Evolutionary conservation across 345 rosid genomes (phyloP).

Genomic region (Salix viminalis): DNA sequence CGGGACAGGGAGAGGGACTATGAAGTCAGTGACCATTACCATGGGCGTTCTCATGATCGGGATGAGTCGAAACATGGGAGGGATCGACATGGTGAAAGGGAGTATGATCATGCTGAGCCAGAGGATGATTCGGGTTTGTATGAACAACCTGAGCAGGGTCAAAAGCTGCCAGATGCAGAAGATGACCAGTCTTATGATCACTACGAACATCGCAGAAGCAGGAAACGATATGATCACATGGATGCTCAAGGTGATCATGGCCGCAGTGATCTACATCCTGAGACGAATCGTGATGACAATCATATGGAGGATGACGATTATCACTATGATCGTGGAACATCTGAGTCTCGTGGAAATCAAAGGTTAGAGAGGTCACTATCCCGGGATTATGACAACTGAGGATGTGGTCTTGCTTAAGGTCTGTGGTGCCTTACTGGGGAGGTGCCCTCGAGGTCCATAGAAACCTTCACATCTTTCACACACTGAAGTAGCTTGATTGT

Average conservation of each 20-base stretch:
- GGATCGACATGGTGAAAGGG: conserved; percentile 53
- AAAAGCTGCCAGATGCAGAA: conserved; percentile 41
- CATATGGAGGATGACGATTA: conserved; percentile 52
- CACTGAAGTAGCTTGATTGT: background rate
- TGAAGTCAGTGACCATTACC: conserved; percentile 34
- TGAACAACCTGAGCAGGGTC: conserved; percentile 53
- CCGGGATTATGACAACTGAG: conserved; percentile 19
- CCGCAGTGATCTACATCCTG: conserved; percentile 62
- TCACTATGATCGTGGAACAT: conserved; percentile 42
- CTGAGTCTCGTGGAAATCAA: conserved; percentile 32
- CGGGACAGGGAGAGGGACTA: conserved; percentile 25
- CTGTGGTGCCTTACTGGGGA: background rate
- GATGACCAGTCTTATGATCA: conserved; percentile 45
- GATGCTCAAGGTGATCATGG: conserved; percentile 46
- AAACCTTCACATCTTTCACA: background rate
- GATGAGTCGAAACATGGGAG: conserved; percentile 64
- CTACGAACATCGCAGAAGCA: conserved; percentile 50
- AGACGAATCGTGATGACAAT: conserved; percentile 47
- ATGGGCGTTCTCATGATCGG: conserved; percentile 56
- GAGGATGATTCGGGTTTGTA: conserved; percentile 54
- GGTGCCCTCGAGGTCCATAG: background rate
- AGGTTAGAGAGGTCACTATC: conserved; percentile 18
- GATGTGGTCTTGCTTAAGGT: background rate
- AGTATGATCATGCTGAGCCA: conserved; percentile 46
- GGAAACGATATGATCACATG: conserved; percentile 32